Conservation (phyloP, 1,284 basidiomycete genomes). For the Phellopilus nigrolimitatus region DNA sequence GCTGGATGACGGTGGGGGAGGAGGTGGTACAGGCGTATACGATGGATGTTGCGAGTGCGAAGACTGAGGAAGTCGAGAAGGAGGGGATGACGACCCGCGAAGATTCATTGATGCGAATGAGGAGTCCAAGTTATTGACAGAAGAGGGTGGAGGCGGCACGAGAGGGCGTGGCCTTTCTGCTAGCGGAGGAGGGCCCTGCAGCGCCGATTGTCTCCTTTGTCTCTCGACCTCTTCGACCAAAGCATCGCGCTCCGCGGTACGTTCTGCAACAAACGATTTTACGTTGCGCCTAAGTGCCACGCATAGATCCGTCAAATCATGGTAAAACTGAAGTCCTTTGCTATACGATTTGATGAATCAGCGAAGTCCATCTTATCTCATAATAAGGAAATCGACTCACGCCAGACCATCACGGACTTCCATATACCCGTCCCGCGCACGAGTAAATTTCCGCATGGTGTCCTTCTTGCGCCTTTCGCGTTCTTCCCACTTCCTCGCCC, state of each 20-base stretch:
- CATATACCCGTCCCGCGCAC: constrained; percentile 78
- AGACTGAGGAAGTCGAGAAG: constrained; percentile 23
- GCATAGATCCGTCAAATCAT: constrained; percentile 70
- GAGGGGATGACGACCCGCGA: constrained; percentile 22
- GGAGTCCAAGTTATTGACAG: constrained; percentile 34
- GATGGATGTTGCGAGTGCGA: constrained; percentile 20
- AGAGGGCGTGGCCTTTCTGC: constrained; percentile 47
- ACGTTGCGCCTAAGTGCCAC: constrained; percentile 57
- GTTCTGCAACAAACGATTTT: constrained; percentile 55
- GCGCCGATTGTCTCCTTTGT: constrained; percentile 51
- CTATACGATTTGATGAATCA: constrained; percentile 33
- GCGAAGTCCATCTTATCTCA: constrained; percentile 1
- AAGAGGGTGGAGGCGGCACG: constrained; percentile 37
- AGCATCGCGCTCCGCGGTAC: constrained; percentile 69
- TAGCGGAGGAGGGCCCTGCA: constrained; percentile 37
- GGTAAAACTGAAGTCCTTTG: constrained; percentile 88
- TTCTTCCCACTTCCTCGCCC: constrained; percentile 75
- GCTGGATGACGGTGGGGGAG: constrained; percentile 27
- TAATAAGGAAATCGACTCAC: constrained; percentile 41
- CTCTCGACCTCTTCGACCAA: constrained; percentile 69
- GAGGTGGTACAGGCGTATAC: constrained; percentile 29
- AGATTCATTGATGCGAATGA: constrained; percentile 54
- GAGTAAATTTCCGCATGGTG: constrained; percentile 63
- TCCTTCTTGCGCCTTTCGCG: constrained; percentile 75
- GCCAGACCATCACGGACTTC: constrained; percentile 83